Evolutionary conservation across 768 basidiomycete species (phyloP), one percentile per base, ranked within the genome.

Genomic region (Suillus subalutaceus): DNA sequence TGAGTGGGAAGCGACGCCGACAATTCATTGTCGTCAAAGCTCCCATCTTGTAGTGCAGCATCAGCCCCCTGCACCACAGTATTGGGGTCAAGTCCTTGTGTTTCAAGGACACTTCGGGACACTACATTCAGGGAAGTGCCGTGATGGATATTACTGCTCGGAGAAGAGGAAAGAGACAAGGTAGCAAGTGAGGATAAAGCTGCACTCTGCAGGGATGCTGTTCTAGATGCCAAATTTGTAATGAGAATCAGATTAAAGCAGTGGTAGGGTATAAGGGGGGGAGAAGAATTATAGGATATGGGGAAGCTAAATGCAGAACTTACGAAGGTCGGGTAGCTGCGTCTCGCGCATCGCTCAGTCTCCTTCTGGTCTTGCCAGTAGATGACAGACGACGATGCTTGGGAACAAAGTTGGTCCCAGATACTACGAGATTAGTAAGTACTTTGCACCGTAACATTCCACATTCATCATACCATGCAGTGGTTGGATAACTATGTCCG

Each of bases 281-380:
- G 16, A 16, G 38, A 32, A 26, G 18, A n/a, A 68, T 64, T 62
- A 60, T 55, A 55, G 46, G 63, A 52, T 37, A 61, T 64, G 57
- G 64, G 65, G 52, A 48, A 64, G 46, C n/a, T 63, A 68, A 71
- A 65, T 66, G 67, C 52, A 55, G 48, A 53, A 90, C 89, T 82
- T 77, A 93, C 91, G 86, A 86, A 62, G 90, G 90, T 61, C 92
- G 83, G 64, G 81, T 82, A 61, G 90, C 89, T 53, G 92, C 92
- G 76, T 93, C 92, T 59, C 90, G 82, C 32, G 91, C 92, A 75
- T 93, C 92, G 75, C 90, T 92, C 68, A 92, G 74, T 65, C 92
- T 81, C 70, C 92, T 84, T 73, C 87, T 86, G 32, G 85, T 82
- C 77, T 90, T 87, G 23, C 91, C 89, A 13, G 87, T 83, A 0